A percentile compares a stretch with the other conserved stretches of the same genome.
phyloP scores from a whole-genome alignment of 495 filamentous ascomycete species.

The Penicillium lividum region DNA sequence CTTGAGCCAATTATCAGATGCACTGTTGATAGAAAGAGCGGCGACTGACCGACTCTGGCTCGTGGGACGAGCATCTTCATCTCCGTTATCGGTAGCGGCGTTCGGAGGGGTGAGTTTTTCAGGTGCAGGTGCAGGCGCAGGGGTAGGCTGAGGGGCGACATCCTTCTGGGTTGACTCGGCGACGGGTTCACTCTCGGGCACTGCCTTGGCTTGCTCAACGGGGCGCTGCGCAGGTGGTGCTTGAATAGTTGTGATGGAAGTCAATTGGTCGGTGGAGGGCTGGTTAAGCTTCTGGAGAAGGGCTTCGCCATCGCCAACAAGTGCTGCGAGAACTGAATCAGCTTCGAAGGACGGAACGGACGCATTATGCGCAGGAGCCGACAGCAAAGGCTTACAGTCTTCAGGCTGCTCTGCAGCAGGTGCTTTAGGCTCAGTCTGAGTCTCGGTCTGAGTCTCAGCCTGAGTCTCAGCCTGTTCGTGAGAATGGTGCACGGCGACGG shows the following conservation, averaged over 20 bases:
- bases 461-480: conserved; percentile 17
- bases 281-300: conserved; percentile 36
- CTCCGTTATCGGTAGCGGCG: conserved; percentile 22
- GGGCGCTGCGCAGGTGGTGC: conserved; percentile 9
- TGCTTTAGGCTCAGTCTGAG: conserved; percentile 21
- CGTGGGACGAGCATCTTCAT: conserved; percentile 39
- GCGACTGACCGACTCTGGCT: conserved; percentile 50
- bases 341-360: conserved; percentile 35
- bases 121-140: conserved; percentile 1
- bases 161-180: conserved; percentile 16
- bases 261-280: conserved; percentile 36
- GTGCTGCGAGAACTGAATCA: conserved; percentile 41
- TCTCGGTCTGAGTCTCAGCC: conserved; percentile 16
- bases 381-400: conserved; percentile 32
- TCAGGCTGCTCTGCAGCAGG: conserved; percentile 21
- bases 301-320: conserved; percentile 41
- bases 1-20: conserved; percentile 48
- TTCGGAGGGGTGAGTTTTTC: conserved; percentile 17
- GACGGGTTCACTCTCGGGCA: conserved; percentile 20
- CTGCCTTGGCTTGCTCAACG: conserved; percentile 15
- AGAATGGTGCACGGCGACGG: conserved; percentile 18
- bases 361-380: conserved; percentile 16
- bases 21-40: conserved; percentile 46
- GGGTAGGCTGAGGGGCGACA: not conserved
- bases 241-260: conserved; percentile 17